These are phyloP conservation scores for Prunus dulcis DNA, from an alignment of 306 rosid genomes.

Conservation along the genomic window DNA sequence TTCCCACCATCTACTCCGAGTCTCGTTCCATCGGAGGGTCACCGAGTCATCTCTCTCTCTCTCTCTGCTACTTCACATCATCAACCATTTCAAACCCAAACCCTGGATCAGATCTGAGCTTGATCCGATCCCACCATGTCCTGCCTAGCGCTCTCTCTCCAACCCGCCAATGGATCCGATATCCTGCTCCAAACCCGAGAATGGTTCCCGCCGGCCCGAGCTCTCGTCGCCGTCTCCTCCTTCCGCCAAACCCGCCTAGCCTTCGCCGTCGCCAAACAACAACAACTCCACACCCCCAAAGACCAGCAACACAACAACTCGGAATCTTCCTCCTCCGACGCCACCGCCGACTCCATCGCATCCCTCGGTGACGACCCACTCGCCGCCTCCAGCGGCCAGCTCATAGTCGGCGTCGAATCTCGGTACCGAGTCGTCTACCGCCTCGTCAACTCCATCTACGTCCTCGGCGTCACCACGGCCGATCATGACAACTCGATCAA, in stretches of 20 bases:
- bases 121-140: constrained; percentile 45
- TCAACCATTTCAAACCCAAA: background rate
- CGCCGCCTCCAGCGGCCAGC: constrained; percentile 89
- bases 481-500: constrained; percentile 79
- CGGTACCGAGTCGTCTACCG: constrained; percentile 86
- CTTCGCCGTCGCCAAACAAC: constrained; percentile 45
- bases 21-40: background rate
- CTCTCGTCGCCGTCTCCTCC: constrained; percentile 82
- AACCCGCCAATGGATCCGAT: constrained; percentile 82
- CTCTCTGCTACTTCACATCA: background rate
- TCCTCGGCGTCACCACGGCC: constrained; percentile 84
- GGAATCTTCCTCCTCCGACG: constrained; percentile 34
- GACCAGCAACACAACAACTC: constrained; percentile 3
- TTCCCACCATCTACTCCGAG: background rate
- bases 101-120: constrained; percentile 8
- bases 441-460: constrained; percentile 84
- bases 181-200: constrained; percentile 91
- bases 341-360: constrained; percentile 58
- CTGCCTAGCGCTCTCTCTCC: constrained; percentile 82
- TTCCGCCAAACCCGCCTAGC: constrained; percentile 82
- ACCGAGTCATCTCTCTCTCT: background rate
- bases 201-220: constrained; percentile 92
- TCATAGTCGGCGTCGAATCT: constrained; percentile 90
- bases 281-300: constrained; percentile 18
- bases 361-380: constrained; percentile 85